A percentile compares a stretch with the other conserved stretches of the same genome.
Evolutionary conservation across 2,329 filamentous ascomycete species (phyloP).

Genomic region (Chaetomiaceae sp.): DNA sequence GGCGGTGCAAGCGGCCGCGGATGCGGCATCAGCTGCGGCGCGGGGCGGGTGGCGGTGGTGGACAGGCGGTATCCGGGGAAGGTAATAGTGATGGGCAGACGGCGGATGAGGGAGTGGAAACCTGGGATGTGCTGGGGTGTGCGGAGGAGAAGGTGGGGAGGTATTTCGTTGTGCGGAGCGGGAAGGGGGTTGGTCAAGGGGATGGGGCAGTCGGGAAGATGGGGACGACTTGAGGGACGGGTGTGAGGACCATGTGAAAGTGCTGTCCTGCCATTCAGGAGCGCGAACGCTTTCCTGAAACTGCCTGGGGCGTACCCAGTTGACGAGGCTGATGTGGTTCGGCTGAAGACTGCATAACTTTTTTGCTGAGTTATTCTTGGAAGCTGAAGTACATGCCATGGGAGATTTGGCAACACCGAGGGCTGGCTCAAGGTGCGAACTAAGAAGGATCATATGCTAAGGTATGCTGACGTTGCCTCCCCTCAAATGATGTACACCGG

Average conservation of each 20-base stretch:
- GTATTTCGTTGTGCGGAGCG: slow-evolving; percentile 72
- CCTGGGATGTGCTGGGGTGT: slow-evolving; percentile 64
- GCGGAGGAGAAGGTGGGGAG: slow-evolving; percentile 61
- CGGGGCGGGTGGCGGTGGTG: too few species aligned
- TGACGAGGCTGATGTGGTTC: too few species aligned
- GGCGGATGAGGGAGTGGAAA: slow-evolving; percentile 45
- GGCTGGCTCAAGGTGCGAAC: too few species aligned
- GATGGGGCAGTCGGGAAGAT: not conserved
- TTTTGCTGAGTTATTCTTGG: too few species aligned
- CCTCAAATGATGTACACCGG: slow-evolving; percentile 1
- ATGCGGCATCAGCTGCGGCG: slow-evolving; percentile 10
- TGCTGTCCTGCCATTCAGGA: not conserved
- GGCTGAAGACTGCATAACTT: too few species aligned
- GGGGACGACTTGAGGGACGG: not conserved
- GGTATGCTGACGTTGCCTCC: slow-evolving; percentile 6
- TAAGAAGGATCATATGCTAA: not conserved
- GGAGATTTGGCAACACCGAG: too few species aligned
- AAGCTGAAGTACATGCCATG: too few species aligned
- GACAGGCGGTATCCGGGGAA: slow-evolving; percentile 17
- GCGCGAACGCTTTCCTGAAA: too few species aligned
- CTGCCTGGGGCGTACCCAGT: too few species aligned
- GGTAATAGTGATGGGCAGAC: slow-evolving; percentile 8
- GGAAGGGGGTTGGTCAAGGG: slow-evolving; percentile 29
- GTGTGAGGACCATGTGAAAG: not conserved
- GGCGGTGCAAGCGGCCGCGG: slow-evolving; percentile 45